Evolutionary conservation across 768 basidiomycete species (phyloP), one percentile per base, ranked within the genome.

Genomic region (Agaricus bisporus): DNA sequence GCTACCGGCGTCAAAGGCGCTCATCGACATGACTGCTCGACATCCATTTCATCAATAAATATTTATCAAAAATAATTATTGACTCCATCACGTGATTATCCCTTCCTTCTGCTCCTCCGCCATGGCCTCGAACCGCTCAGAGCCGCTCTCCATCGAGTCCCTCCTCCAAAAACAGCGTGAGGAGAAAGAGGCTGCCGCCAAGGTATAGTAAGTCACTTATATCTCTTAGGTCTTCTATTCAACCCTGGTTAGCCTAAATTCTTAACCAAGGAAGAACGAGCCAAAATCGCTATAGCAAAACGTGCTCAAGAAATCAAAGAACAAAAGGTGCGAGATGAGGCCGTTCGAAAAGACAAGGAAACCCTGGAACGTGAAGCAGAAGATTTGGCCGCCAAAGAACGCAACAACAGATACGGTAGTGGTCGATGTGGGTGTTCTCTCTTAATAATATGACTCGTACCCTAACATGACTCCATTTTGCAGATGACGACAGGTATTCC

Each of bases 211-310:
- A 36, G 25, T 43, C 11, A 48, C 9, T 37, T 22, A 29, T 28
- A 15, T 44, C 2, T 29, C 12, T 46, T 43, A 52, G 42, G 10
- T 18, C 29, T 14, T 38, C 10, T 56, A 46, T 5, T 47, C 53
- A 36, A 36, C 49, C 45, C 42, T 46, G 53, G 32, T 11, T 69
- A 98, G 94, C 95, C 95, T 35, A 95, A 84, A 69, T 98, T 98
- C 73, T 75, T 98, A 12, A 82, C 90, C 2, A 98, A 91, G 70
- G 91, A 94, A 59, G 90, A 97, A 63, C 83, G 95, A 46, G 91
- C 91, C 15, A 82, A 83, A 63, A 70, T 97, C 35, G 95, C 95
- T 3, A 88, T 98, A 56, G 84, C 86, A 14, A 89, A 91, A 61
- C 85, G 95, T 12, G 80, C 85, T 17, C 80, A 87, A 55, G 95